Evolutionary conservation across 352 stramenopile species (phyloP), one percentile per base, ranked within the genome.

Genomic region (Phytophthora europaea): DNA sequence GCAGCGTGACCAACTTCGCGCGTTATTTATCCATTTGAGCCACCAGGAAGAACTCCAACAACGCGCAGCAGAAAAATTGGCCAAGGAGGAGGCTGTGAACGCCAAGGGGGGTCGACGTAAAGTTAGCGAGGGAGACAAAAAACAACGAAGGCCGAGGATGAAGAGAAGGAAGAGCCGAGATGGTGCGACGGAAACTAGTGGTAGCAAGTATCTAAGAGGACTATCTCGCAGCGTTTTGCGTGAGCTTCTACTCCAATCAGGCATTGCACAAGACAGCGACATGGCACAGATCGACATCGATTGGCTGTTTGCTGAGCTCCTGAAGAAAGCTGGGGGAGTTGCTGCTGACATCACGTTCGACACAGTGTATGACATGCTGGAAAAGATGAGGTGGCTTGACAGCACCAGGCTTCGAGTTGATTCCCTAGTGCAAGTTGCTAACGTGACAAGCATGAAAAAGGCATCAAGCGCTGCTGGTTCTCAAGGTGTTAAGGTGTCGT

Each of bases 1-100:
- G 82, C 79, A 81, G 1, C 81, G 79, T 26, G 72, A 77, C 28
- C 81, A 84, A 34, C 61, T 90, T 7, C 70, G 70, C 0, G 56
- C 63, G 0, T 67, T 93, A 16, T 93, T 90, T 63, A 68, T 84
- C 56, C 61, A 75, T 33, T 72, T 93, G 12, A 77, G 87, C 3
- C 66, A 70, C 18, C 67, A 77, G 26, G 56, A 75, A 15, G 67
- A 58, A 28, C 34, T 70, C 6, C 61, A 75, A 34, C 61, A 78
- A 10, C 48, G 72, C 2, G 60, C 61, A 13, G 67, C 61, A 1
- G 43, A 71, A 28, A 70, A 70, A 55, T 22, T 71, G 4, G 15
- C n/a, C 8, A 50, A 71, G 16, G 18, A 23, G 22, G 38, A 67
- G n/a, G 36, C 47, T 54, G 8, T 16, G 2, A n/a, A 45, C 0